Percentiles rank a stretch among this genome's conserved stretches.
Conservation (phyloP, 2,329 filamentous ascomycete species). For the Gyromitra esculenta region DNA sequence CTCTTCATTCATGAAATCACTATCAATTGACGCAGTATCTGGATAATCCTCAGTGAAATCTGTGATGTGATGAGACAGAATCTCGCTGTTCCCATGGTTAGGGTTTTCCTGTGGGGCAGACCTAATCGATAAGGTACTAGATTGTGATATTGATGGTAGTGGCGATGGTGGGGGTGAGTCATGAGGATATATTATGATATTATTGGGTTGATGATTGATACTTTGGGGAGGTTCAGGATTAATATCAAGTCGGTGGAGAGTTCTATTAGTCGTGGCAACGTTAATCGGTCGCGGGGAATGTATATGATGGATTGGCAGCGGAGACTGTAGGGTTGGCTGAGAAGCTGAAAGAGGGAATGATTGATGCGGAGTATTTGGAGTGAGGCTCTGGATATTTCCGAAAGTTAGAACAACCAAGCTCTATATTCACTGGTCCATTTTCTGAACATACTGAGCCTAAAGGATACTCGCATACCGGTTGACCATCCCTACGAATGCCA, state of each 20-base stretch:
- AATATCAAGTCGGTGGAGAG: slow-evolving; percentile 32
- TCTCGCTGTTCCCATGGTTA: not conserved
- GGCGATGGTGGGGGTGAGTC: slow-evolving; percentile 34
- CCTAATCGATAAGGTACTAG: slow-evolving; percentile 23
- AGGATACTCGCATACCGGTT: slow-evolving; percentile 21
- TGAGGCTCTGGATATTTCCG: slow-evolving; percentile 3
- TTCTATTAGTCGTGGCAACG: slow-evolving; percentile 21
- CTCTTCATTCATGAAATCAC: slow-evolving; percentile 14
- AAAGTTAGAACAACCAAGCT: slow-evolving; percentile 22
- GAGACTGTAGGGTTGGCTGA: slow-evolving; percentile 21
- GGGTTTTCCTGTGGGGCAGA: slow-evolving; percentile 8
- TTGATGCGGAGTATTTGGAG: slow-evolving; percentile 9
- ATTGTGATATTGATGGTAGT: slow-evolving; percentile 15
- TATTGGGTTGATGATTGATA: not conserved
- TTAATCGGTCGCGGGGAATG: slow-evolving; percentile 25
- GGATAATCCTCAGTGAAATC: slow-evolving; percentile 44
- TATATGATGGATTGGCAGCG: slow-evolving; percentile 19
- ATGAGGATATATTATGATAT: slow-evolving; percentile 42
- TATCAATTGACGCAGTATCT: slow-evolving; percentile 23
- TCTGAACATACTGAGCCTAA: not conserved
- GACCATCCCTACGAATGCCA: slow-evolving; percentile 27
- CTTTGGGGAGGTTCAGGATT: slow-evolving; percentile 16
- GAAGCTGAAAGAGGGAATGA: not conserved
- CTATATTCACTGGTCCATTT: not conserved
- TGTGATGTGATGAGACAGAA: slow-evolving; percentile 31